Conservation (phyloP, 108 stramenopile genomes). For the Nitzschia sp. region DNA sequence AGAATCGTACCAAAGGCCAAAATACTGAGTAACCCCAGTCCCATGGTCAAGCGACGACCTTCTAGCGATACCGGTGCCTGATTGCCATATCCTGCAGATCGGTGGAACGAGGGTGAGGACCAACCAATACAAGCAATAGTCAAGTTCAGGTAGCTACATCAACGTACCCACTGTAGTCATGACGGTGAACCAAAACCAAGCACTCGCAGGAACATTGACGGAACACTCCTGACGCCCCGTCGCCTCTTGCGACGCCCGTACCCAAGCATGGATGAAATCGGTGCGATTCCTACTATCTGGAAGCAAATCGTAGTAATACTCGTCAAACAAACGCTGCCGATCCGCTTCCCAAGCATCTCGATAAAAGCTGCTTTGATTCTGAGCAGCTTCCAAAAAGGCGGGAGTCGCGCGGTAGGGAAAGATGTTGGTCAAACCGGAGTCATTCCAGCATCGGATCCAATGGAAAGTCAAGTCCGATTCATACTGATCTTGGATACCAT, state of each 20-base stretch:
- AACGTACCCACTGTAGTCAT: slow-evolving; percentile 52
- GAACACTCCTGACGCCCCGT: slow-evolving; percentile 36
- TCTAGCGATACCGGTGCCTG: slow-evolving; percentile 36
- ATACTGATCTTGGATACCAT: background rate
- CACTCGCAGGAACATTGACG: slow-evolving; percentile 20
- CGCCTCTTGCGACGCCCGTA: slow-evolving; percentile 26
- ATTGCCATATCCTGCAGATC: slow-evolving; percentile 58
- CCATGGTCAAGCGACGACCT: slow-evolving; percentile 43
- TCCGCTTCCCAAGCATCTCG: slow-evolving; percentile 11
- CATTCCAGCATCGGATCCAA: slow-evolving; percentile 47
- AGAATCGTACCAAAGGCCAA: slow-evolving; percentile 48
- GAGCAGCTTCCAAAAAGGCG: slow-evolving; percentile 3
- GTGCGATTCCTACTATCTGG: background rate
- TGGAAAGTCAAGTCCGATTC: slow-evolving; percentile 32
- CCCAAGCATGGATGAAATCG: slow-evolving; percentile 8
- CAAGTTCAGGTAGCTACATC: background rate
- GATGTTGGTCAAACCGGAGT: background rate
- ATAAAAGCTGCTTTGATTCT: slow-evolving; percentile 22
- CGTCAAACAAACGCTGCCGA: slow-evolving; percentile 16
- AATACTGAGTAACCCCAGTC: slow-evolving; percentile 46
- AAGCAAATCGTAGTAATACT: slow-evolving; percentile 11
- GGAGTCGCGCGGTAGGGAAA: slow-evolving; percentile 8
- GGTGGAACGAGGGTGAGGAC: background rate
- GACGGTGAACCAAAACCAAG: slow-evolving; percentile 58
- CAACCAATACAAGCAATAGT: background rate